Evolutionary conservation across 2,329 filamentous ascomycete species (phyloP).

Genomic region (Cercospora zeae-maydis): DNA sequence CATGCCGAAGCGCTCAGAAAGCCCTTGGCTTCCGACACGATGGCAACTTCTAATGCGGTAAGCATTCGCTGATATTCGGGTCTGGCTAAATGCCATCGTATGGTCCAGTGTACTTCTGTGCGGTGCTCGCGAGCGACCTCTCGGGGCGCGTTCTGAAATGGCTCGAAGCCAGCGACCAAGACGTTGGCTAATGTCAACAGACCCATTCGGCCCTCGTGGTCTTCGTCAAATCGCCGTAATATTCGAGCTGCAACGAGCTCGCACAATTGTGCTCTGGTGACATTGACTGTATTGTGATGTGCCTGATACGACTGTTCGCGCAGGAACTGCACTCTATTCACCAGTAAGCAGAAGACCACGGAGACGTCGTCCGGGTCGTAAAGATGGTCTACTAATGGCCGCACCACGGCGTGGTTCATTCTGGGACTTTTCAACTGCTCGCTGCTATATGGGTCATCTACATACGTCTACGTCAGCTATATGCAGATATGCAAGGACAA

Average conservation of each 20-base stretch:
- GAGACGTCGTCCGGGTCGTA: constrained; percentile 78
- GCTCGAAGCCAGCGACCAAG: constrained; percentile 77
- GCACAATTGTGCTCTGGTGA: constrained; percentile 72
- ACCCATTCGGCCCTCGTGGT: constrained; percentile 66
- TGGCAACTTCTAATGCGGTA: constrained; percentile 77
- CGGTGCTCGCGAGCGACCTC: constrained; percentile 60
- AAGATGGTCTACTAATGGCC: constrained; percentile 78
- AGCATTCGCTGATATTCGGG: constrained; percentile 58
- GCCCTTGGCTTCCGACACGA: constrained; percentile 74
- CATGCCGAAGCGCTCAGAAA: constrained; percentile 75
- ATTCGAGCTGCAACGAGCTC: constrained; percentile 77
- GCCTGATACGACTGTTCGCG: constrained; percentile 71
- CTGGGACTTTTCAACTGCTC: constrained; percentile 76
- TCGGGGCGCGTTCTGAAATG: constrained; percentile 75
- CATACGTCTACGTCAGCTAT: constrained; percentile 7
- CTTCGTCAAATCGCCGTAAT: constrained; percentile 72
- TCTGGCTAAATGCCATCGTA: constrained; percentile 40
- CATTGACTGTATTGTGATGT: constrained; percentile 77
- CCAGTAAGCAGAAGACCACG: constrained; percentile 77
- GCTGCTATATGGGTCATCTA: constrained; percentile 63
- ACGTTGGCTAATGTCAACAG: constrained; percentile 73
- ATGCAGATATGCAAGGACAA: background rate
- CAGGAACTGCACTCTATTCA: constrained; percentile 76
- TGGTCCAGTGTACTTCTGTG: constrained; percentile 43
- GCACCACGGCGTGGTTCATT: constrained; percentile 75